Evolutionary conservation across 352 stramenopile species (phyloP), one percentile per base, ranked within the genome.

Genomic region (Globisporangium recalcitrans): DNA sequence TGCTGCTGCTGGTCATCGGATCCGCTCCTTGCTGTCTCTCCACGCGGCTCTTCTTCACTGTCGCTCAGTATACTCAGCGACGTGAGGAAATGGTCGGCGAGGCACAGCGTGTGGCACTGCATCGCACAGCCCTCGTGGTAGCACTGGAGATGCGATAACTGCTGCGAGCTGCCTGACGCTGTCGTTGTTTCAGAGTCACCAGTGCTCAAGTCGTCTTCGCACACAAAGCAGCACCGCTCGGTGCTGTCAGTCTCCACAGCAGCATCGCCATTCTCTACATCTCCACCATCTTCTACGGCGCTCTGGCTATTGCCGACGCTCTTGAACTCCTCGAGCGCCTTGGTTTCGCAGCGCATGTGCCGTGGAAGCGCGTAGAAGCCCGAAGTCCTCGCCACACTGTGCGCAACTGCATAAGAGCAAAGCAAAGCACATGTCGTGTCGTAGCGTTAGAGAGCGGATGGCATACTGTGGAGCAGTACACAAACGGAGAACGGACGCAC

Each of bases 31-130:
- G 38, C 38, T 21, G 6, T 9, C 24, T 24, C 11, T n/a, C 24
- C 26, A 24, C 7, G 3, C 16, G 48, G 31, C 14, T 65, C 58
- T 21, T 67, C 53, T 1, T 62, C 59, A 10, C 59, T 32, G 2
- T 69, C 68, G 19, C 31, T 65, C 55, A 27, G 1, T 8, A 49
- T 51, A 7, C 24, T 34, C 5, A 65, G 2, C 3, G 58, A 63
- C 5, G 75, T 72, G 16, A 68, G 55, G 29, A 90, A 90, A 63
- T 87, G 77, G 53, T 87, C 79, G 13, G 52, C 64, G 10, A 88
- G 64, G 55, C 81, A 90, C 19, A 70, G 24, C 4, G 65, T 57
- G 62, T 90, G 81, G 32, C 65, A 82, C 26, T 63, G 63, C 63
- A 82, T 77, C 9, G 40, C n/a, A 21, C 81, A 90, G 1, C 52